phyloP scores from a whole-genome alignment of 1,284 basidiomycete species.

The Moniliophthora roreri region DNA sequence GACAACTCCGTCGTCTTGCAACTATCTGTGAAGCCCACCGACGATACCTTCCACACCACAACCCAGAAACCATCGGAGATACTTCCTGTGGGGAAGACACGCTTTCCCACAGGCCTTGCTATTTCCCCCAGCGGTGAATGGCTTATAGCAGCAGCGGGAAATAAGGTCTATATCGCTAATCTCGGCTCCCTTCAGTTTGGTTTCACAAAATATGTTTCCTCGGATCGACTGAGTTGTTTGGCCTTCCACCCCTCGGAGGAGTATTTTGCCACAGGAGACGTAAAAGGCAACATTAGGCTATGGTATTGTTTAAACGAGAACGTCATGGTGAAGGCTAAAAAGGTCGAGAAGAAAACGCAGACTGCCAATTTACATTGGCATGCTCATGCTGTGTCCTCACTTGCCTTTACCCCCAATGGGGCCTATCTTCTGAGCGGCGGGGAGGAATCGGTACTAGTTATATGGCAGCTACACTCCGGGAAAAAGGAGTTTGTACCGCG shows the following conservation, averaged over 20 bases:
- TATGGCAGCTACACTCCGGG: slow-evolving; percentile 90
- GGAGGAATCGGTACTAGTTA: slow-evolving; percentile 93
- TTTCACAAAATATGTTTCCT: slow-evolving; percentile 85
- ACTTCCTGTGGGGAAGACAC: slow-evolving; percentile 67
- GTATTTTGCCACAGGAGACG: slow-evolving; percentile 94
- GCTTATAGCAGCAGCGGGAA: slow-evolving; percentile 79
- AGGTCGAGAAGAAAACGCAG: slow-evolving; percentile 72
- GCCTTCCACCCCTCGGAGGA: slow-evolving; percentile 89
- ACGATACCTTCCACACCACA: slow-evolving; percentile 37
- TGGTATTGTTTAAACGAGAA: slow-evolving; percentile 88
- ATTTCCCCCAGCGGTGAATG: slow-evolving; percentile 80
- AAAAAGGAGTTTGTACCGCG: slow-evolving; percentile 92
- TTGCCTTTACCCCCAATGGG: slow-evolving; percentile 90
- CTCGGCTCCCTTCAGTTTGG: slow-evolving; percentile 58
- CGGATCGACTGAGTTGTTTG: slow-evolving; percentile 81
- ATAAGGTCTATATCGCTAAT: slow-evolving; percentile 80
- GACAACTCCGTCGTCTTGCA: slow-evolving; percentile 59
- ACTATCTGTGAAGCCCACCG: slow-evolving; percentile 57
- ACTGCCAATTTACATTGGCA: slow-evolving; percentile 96
- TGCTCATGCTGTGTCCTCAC: slow-evolving; percentile 88
- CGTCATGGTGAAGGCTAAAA: slow-evolving; percentile 47
- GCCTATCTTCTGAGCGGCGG: slow-evolving; percentile 94
- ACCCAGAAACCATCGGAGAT: slow-evolving; percentile 53
- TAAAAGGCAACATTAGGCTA: slow-evolving; percentile 80
- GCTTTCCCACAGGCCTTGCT: slow-evolving; percentile 60